A percentile compares a stretch with the other conserved stretches of the same genome.
Conservation (phyloP, 1,284 basidiomycete species). For the Marasmius sp. region DNA sequence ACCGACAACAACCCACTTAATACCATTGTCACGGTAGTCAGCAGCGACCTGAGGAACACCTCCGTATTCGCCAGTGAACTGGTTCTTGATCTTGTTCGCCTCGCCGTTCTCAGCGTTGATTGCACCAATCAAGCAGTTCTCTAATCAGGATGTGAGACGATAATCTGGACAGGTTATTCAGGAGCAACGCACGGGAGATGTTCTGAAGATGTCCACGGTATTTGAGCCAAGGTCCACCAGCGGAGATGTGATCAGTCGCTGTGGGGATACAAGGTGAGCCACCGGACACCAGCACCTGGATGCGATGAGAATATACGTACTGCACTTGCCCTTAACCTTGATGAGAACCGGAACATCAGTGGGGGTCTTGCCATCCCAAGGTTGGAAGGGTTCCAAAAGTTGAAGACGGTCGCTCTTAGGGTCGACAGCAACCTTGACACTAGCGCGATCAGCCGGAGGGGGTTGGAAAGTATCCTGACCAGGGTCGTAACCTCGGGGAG, state of each 20-base stretch:
- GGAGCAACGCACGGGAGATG: slow-evolving; percentile 79
- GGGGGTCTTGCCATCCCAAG: slow-evolving; percentile 94
- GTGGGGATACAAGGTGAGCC: neutral
- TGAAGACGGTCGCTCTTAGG: slow-evolving; percentile 95
- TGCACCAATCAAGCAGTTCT: slow-evolving; percentile 97
- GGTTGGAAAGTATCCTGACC: slow-evolving; percentile 98
- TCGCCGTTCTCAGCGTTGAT: slow-evolving; percentile 95
- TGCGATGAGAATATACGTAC: slow-evolving; percentile 38
- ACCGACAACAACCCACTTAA: slow-evolving; percentile 95
- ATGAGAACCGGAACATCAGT: slow-evolving; percentile 91
- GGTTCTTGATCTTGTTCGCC: slow-evolving; percentile 95
- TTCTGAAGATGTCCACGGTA: slow-evolving; percentile 99
- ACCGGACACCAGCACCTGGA: neutral
- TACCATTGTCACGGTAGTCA: slow-evolving; percentile 85
- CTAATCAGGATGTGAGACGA: slow-evolving; percentile 33
- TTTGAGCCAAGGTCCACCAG: slow-evolving; percentile 99
- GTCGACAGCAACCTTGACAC: slow-evolving; percentile 85
- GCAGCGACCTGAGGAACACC: slow-evolving; percentile 85
- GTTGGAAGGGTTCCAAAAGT: slow-evolving; percentile 86
- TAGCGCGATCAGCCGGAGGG: slow-evolving; percentile 84
- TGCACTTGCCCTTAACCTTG: slow-evolving; percentile 99
- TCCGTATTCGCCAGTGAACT: slow-evolving; percentile 84
- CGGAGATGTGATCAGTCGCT: slow-evolving; percentile 88
- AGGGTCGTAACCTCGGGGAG: slow-evolving; percentile 92
- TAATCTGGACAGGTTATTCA: neutral